Base-by-base conservation (phyloP, 2,329 filamentous ascomycete genomes). In the Ophiostoma ips region DNA sequence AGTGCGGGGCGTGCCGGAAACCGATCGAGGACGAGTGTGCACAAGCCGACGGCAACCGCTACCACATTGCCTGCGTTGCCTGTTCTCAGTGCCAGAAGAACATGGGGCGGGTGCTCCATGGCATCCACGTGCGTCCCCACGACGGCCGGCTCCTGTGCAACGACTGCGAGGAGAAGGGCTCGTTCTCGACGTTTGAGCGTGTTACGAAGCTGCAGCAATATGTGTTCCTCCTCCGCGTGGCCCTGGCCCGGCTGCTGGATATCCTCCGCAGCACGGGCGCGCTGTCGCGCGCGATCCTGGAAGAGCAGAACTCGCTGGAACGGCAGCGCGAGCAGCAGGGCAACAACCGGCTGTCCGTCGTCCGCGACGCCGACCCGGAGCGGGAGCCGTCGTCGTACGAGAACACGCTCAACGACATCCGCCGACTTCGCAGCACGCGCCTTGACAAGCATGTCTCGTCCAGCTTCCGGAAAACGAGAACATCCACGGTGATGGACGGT, bases 21-120 rank as follows among this genome's bases (percentile, higher is more conserved):
- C 86, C 92, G 10, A 90, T 98, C 50, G 92, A 98, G 62, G 90
- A 96, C 62, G 90, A 94, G 63, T 98, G 92, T 63, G 79, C 86
- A 54, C 80, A 82, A 58, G 73, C 75, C 54, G 81, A 79, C 40
- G 80, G 90, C 53, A 76, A 77, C 62, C 79, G 89, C 57, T 94
- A 90, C 80, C 92, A 98, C 63, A 69, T 87, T 43, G 75, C 76
- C 43, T 95, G 94, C 65, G 75, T 94, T 54, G 81, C 76, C 50
- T 98, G 92, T 64, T 72, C 77, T 43, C 77, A 76, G 50, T 80
- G 76, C 56, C 65, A 64, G 24, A 70, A 67, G 48, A 85, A 94
- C 52, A 67, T 95, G 40, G 82, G 81, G 12, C 72, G 77, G 48
- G 73, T 76, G 50, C 65, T 88, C 33, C 69, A 73, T n/a, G 79